Base-by-base conservation (phyloP, 2,329 filamentous ascomycete species). In the Fusarium temperatum region DNA sequence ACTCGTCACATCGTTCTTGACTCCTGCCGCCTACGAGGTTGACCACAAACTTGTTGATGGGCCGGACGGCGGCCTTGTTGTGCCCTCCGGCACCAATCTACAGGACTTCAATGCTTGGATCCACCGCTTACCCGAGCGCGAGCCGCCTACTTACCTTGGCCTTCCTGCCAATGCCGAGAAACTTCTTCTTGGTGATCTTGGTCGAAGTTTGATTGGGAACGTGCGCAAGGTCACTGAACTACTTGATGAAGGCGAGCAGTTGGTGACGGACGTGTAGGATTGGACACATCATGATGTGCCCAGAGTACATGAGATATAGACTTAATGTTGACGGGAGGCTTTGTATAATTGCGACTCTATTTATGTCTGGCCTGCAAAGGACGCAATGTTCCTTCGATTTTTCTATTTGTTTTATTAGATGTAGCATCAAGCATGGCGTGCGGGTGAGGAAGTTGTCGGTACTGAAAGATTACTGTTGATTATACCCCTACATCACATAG, bases 141-240 rank as follows among this genome's bases (percentile, higher is more conserved):
- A 99, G 83, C 97, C 97, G 35, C 96, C 96, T 9, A 98, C 95
- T 2, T 99, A 98, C 81, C 87, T 99, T 22, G 97, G 96, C 28
- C 84, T 99, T 75, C 96, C 96, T 41, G 94, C 94, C 35, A 98
- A 99, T 81, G 96, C 96, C 26, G 96, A 99, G 90, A 99, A 98
- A 84, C 82, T 99, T 80, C 83, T 99, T 77, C 88, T 99, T 38
- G 94, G 98, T 20, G 95, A 94, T 6, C 91, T 98, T 79, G 97
- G 96, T 48, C 89, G 90, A 80, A 93, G 92, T 78, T 91, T 98
- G 89, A 91, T 98, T 78, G 89, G 88, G 73, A 95, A 98, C 82
- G 78, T 98, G 82, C 91, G 92, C 80, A 94, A 92, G 82, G 93
- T 99, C 59, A 93, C 93, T 72, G 93, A 94, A 75, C 87, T 98